Evolutionary conservation across 164 flowering plant genomes (phyloP).

Genomic region (Nelumbo lutea): DNA sequence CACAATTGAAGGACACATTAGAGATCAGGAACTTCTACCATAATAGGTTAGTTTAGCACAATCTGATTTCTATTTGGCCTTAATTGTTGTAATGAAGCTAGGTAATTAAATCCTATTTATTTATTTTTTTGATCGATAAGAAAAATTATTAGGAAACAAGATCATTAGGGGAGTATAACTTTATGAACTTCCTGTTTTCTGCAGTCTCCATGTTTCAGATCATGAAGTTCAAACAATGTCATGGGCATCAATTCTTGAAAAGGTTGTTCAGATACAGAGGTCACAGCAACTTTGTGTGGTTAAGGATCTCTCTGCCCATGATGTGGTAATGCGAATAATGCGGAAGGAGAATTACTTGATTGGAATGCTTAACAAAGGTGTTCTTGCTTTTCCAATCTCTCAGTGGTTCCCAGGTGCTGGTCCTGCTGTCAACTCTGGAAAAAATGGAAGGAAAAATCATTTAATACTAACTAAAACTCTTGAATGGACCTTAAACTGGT

Average conservation of each 20-base stretch:
- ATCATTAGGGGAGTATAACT: not conserved
- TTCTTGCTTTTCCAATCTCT: constrained; percentile 86
- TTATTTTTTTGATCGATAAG: too few relatives aligned
- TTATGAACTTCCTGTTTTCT: constrained; percentile 8
- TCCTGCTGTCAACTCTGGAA: constrained; percentile 53
- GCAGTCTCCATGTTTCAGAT: constrained; percentile 89
- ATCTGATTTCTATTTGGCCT: not conserved
- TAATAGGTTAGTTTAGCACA: constrained; percentile 46
- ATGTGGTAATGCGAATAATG: constrained; percentile 93
- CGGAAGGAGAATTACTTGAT: constrained; percentile 97
- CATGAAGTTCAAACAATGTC: constrained; percentile 84
- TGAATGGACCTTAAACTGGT: constrained; percentile 98
- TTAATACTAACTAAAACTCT: constrained; percentile 79
- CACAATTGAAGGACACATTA: constrained; percentile 71
- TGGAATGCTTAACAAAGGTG: constrained; percentile 95
- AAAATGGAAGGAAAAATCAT: constrained; percentile 45
- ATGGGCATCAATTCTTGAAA: constrained; percentile 88
- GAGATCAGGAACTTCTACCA: constrained; percentile 76
- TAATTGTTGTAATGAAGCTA: not conserved
- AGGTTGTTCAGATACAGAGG: constrained; percentile 72
- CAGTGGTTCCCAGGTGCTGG: constrained; percentile 94
- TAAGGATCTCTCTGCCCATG: constrained; percentile 90
- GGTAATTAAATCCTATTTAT: not conserved
- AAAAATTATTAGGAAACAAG: too few relatives aligned
- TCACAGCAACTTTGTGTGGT: constrained; percentile 82